Conservation (phyloP, 257 asterid species). For the Petrea volubilis region DNA sequence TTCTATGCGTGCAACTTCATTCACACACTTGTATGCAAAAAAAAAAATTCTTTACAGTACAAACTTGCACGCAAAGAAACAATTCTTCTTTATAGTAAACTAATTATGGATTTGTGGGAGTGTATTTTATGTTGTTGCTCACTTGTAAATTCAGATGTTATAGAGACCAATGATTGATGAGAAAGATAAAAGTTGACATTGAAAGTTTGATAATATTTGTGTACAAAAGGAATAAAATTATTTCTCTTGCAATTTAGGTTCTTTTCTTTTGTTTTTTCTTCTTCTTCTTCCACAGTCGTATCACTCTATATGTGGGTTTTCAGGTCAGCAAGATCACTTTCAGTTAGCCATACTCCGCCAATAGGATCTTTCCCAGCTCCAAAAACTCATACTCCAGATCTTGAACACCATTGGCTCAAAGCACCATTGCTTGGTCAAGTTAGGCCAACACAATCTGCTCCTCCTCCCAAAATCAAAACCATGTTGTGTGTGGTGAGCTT, state of each 20-base stretch:
- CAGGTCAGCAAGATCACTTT: conserved; percentile 86
- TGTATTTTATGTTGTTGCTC: neutral
- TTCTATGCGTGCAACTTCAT: neutral
- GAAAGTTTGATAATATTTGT: neutral
- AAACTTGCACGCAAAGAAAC: too few relatives aligned
- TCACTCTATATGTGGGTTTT: conserved; percentile 14
- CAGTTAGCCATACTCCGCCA: conserved; percentile 54
- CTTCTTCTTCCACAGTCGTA: neutral
- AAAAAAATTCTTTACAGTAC: too few relatives aligned
- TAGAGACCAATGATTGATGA: neutral
- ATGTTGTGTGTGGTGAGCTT: conserved; percentile 66
- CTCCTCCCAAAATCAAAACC: conserved; percentile 51
- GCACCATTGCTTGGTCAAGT: conserved; percentile 56
- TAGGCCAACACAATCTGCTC: conserved; percentile 34
- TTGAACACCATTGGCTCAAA: conserved; percentile 29
- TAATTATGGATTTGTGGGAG: neutral
- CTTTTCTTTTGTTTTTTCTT: too few relatives aligned
- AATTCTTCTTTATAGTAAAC: neutral
- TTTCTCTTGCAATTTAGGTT: neutral
- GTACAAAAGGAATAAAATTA: neutral
- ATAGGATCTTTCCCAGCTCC: conserved; percentile 37
- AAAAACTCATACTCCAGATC: conserved; percentile 39
- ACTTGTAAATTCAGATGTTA: neutral
- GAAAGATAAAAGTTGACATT: neutral
- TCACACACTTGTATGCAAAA: too few relatives aligned